Conservation (phyloP, 73 alveolate species). For the Blepharisma stoltei region DNA sequence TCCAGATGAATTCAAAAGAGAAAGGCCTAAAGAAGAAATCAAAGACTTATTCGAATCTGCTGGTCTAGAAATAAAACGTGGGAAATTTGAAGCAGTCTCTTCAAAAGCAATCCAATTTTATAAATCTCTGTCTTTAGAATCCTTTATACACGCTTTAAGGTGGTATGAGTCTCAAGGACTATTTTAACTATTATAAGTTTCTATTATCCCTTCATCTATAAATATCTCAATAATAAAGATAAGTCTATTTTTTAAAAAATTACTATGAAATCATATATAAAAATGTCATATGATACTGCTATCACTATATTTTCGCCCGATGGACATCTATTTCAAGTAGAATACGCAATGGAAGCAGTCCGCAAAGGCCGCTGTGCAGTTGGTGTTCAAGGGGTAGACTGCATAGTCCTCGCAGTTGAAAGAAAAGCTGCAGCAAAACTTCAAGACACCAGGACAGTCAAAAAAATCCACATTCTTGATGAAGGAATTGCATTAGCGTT, state of each 20-base stretch:
- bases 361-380: constrained; percentile 88
- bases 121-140: constrained; percentile 5
- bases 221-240: no score
- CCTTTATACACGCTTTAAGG: constrained; percentile 9
- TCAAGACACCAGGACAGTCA: constrained; percentile 91
- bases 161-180: constrained; percentile 23
- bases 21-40: constrained; percentile 57
- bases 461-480: constrained; percentile 82
- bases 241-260: no score
- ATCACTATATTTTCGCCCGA: constrained; percentile 94
- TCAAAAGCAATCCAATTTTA: constrained; percentile 48
- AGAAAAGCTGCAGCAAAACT: constrained; percentile 87
- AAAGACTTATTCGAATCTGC: constrained; percentile 52
- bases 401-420: constrained; percentile 88
- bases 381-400: constrained; percentile 87
- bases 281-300: constrained; percentile 95
- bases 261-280: no score
- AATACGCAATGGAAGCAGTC: constrained; percentile 97
- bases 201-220: no score
- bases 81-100: constrained; percentile 63
- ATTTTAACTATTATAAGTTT: background rate
- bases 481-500: constrained; percentile 85
- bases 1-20: constrained; percentile 50
- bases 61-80: constrained; percentile 50
- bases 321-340: constrained; percentile 93